phyloP scores from a whole-genome alignment of 495 filamentous ascomycete species.

The Hapsidospora chrysogenum region DNA sequence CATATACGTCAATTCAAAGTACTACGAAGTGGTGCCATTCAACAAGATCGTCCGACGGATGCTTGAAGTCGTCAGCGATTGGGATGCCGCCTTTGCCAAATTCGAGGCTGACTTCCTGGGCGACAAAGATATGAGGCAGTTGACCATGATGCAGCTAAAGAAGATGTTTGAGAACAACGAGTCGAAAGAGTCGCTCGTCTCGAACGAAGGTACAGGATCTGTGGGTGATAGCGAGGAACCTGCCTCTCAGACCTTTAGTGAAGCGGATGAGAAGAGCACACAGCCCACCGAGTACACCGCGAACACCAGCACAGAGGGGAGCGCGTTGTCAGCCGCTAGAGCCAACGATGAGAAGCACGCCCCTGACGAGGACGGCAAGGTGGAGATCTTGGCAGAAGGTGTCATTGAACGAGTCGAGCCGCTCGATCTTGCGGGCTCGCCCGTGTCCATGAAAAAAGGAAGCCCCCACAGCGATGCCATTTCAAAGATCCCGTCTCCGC shows the following conservation, averaged over 20 bases:
- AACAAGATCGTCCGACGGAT: slow-evolving; percentile 76
- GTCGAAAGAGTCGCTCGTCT: slow-evolving; percentile 49
- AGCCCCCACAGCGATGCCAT: slow-evolving; percentile 3
- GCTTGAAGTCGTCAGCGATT: slow-evolving; percentile 83
- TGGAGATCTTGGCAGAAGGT: slow-evolving; percentile 6
- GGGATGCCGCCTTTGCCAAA: slow-evolving; percentile 76
- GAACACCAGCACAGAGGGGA: slow-evolving; percentile 7
- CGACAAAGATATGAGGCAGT: slow-evolving; percentile 86
- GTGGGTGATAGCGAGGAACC: slow-evolving; percentile 8
- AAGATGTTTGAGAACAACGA: slow-evolving; percentile 91
- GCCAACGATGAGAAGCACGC: slow-evolving; percentile 9
- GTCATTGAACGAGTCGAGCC: slow-evolving; percentile 42
- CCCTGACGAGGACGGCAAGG: slow-evolving; percentile 9
- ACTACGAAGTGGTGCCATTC: slow-evolving; percentile 89
- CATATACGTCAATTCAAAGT: slow-evolving; percentile 80
- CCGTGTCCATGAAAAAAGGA: slow-evolving; percentile 5
- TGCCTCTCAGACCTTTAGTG: slow-evolving; percentile 9
- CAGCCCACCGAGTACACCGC: slow-evolving; percentile 15
- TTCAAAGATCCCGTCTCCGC: slow-evolving; percentile 2
- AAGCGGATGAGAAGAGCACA: slow-evolving; percentile 21
- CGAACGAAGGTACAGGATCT: slow-evolving; percentile 39
- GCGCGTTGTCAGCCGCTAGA: neutral
- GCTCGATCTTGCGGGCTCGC: slow-evolving; percentile 49
- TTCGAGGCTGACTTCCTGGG: slow-evolving; percentile 94
- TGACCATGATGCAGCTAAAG: slow-evolving; percentile 82